Evolutionary conservation across 306 rosid species (phyloP).

Genomic region (Malus fusca): DNA sequence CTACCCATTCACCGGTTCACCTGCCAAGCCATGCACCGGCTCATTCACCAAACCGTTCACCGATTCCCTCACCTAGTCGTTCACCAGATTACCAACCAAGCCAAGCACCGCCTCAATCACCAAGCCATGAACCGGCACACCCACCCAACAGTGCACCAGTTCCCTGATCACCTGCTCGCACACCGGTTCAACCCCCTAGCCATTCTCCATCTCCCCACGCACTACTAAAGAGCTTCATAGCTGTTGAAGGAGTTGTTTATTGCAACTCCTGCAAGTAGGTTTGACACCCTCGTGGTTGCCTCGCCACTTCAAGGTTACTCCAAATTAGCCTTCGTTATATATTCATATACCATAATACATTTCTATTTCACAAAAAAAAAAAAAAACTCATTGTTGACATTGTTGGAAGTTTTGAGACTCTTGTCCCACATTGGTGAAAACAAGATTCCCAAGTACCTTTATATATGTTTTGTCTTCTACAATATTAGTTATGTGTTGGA

Average conservation of each 20-base stretch:
- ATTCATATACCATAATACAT: background rate
- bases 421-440: too few species aligned
- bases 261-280: slow-evolving; percentile 66
- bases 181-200: background rate
- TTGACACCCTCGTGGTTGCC: slow-evolving; percentile 55
- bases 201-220: background rate
- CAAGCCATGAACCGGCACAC: background rate
- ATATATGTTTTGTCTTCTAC: too few species aligned
- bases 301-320: background rate
- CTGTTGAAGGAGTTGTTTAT: slow-evolving; percentile 73
- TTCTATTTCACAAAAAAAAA: too few species aligned
- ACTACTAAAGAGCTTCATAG: slow-evolving; percentile 40
- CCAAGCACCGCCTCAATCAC: slow-evolving; percentile 23
- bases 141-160: background rate
- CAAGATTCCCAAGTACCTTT: too few species aligned
- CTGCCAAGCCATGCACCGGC: slow-evolving; percentile 7
- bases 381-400: too few species aligned
- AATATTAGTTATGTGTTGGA: too few species aligned
- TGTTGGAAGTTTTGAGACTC: too few species aligned
- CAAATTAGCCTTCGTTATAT: background rate
- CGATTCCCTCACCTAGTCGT: too few species aligned
- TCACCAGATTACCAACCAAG: background rate
- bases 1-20: too few species aligned
- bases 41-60: background rate
- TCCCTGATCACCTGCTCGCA: background rate